These are phyloP conservation scores for Termitomyces sp. DNA, from an alignment of 768 basidiomycete genomes.

Conservation along the genomic window DNA sequence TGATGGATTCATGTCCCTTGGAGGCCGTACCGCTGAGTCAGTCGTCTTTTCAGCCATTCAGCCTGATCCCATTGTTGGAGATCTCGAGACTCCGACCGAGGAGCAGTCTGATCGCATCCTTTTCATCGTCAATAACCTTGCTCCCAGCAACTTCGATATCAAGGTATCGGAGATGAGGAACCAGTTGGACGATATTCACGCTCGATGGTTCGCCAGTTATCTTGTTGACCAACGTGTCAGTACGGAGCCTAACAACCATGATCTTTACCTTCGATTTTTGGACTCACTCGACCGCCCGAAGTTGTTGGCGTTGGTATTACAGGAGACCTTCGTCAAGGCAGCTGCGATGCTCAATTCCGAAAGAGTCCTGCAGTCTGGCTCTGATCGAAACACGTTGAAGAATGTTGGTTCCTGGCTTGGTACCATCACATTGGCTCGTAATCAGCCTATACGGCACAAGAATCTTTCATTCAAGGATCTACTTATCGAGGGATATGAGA, in stretches of 20 bases:
- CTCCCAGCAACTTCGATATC: conserved; percentile 86
- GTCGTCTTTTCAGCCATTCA: conserved; percentile 75
- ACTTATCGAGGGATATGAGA: conserved; percentile 94
- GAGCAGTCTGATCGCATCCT: conserved; percentile 90
- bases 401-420: conserved; percentile 97
- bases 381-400: conserved; percentile 86
- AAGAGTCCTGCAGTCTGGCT: conserved; percentile 77
- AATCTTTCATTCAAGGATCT: conserved; percentile 97
- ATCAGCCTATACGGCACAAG: conserved; percentile 89
- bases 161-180: conserved; percentile 86
- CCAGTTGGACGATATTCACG: conserved; percentile 78
- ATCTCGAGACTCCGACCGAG: conserved; percentile 71
- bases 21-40: conserved; percentile 31
- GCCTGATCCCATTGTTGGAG: conserved; percentile 62
- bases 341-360: conserved; percentile 87
- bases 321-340: conserved; percentile 91
- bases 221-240: conserved; percentile 94
- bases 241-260: conserved; percentile 96
- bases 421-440: conserved; percentile 86
- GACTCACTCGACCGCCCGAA: conserved; percentile 71
- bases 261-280: conserved; percentile 90
- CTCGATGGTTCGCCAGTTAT: conserved; percentile 97
- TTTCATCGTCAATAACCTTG: conserved; percentile 98
- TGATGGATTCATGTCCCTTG: conserved; percentile 28
- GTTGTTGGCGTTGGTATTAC: conserved; percentile 77